Evolutionary conservation across 1,284 basidiomycete species (phyloP), one percentile per base, ranked within the genome.

Genomic region (Trametes sp.): DNA sequence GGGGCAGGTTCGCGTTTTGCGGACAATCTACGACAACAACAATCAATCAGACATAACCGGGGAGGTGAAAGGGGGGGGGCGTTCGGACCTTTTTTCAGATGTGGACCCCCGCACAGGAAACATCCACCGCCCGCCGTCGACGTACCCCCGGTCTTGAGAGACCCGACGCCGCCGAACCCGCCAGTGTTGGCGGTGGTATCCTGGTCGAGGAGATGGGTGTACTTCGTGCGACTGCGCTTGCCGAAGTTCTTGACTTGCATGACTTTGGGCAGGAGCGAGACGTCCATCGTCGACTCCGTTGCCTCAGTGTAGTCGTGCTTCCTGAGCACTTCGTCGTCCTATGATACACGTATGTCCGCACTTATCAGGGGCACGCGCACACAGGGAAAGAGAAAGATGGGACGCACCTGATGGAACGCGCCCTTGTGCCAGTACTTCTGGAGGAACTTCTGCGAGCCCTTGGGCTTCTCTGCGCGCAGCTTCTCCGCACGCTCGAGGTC

Each of bases 381-480:
- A 19, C 2, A 28, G 21, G n/a, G 4, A n/a, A n/a, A n/a, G 19
- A 19, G 44, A 44, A 38, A 38, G 9, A 36, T 23, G 31, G 45
- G 8, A 75, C 81, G 26, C 63, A 92, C 94, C 84, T 94, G 94
- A 77, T 98, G 96, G 83, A 99, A 99, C 62, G 96, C 96, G 72
- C 98, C 98, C 79, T 98, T 98, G 82, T 99, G 98, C 87, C 96
- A 98, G 76, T 98, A 99, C 79, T 98, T 98, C 76, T 99, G 96
- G 71, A 98, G 78, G 80, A 99, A 98, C 71, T 89, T 93, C 75
- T 96, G 93, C 65, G 93, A 83, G 2, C 94, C 95, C 70, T 95
- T 92, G 1, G 92, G 88, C 77, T 96, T 96, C 57, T 92, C 90
- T 59, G 89, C 88, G 57, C 96, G 83, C 42, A 86, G 82, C 74